Evolutionary conservation across 495 filamentous ascomycete genomes (phyloP), one percentile per base, ranked within the genome.

Genomic region (Aspergillus kassunensis): DNA sequence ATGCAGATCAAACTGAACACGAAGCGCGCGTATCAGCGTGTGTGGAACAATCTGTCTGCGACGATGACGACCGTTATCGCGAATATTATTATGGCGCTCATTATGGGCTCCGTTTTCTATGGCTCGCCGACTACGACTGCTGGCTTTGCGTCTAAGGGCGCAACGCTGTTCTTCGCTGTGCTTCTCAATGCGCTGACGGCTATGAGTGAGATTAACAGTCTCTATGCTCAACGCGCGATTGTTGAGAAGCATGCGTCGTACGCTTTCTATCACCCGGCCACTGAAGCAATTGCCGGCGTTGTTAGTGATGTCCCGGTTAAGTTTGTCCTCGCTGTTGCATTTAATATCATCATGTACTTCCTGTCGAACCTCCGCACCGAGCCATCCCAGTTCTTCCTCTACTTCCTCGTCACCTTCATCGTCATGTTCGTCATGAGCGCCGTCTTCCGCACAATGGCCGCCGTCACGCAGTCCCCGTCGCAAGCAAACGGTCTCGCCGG

Each of bases 131-230:
- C 37, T 73, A 77, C 54, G 81, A 84, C 44, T 55, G 70, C 52
- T 77, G 81, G 68, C 2, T 93, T 96, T 68, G 93, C 83, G 72
- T 80, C 82, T 58, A 81, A 88, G 54, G 90, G 88, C 16, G 87
- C 88, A 46, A 77, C 92, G 5, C 72, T 96, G 16, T 97, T 95
- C 80, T 96, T 96, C 61, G 87, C 89, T 42, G 84, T 92, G 53
- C 74, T 96, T 53, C 92, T 80, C 56, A 82, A 81, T 54, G 74
- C 78, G 6, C 68, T 82, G 10, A 78, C 70, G 48, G 71, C 64
- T 53, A 66, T 80, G 11, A 69, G 75, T 0, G 83, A 89, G 57
- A 85, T 87, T 59, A 81, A 81, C 43, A 74, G 59, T 11, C 71
- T 83, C 15, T 84, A 83, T 48, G 69, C 70, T 4, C 79, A 84